A percentile compares a stretch with the other conserved stretches of the same genome.
Conservation (phyloP, 345 rosid genomes). For the Nephelium lappaceum region DNA sequence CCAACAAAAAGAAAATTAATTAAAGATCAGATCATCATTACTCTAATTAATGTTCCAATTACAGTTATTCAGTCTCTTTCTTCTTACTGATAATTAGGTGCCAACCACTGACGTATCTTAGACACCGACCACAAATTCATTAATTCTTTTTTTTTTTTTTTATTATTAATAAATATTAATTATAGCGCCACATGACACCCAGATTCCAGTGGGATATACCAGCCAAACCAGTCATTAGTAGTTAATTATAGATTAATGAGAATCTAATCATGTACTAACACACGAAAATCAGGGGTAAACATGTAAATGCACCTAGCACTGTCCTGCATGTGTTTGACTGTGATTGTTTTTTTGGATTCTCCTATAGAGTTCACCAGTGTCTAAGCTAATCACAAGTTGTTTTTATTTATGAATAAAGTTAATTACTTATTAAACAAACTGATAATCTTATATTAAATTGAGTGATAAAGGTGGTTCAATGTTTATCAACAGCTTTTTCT, state of each 20-base stretch:
- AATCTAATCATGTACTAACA: not conserved
- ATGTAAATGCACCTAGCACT: not conserved
- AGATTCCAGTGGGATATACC: not conserved
- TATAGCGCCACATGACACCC: not conserved
- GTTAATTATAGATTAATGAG: not conserved
- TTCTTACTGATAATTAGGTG: not conserved
- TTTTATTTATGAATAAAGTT: no score
- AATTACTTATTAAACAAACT: no score
- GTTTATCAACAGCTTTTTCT: conserved; percentile 1
- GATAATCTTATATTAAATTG: no score
- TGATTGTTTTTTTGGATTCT: not conserved
- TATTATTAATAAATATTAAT: not conserved
- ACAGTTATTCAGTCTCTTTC: conserved; percentile 1
- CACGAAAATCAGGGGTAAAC: not conserved
- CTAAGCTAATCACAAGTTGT: no score
- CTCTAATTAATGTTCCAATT: not conserved
- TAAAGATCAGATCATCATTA: not conserved
- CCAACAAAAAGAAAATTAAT: not conserved
- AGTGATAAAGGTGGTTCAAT: not conserved
- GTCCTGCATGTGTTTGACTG: not conserved
- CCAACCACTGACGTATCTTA: conserved; percentile 10
- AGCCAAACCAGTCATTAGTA: not conserved
- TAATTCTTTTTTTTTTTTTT: not conserved
- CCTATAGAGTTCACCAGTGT: no score
- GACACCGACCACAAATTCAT: not conserved